phyloP scores from a whole-genome alignment of 2,329 filamentous ascomycete species.

The Ophiostoma perfectum region DNA sequence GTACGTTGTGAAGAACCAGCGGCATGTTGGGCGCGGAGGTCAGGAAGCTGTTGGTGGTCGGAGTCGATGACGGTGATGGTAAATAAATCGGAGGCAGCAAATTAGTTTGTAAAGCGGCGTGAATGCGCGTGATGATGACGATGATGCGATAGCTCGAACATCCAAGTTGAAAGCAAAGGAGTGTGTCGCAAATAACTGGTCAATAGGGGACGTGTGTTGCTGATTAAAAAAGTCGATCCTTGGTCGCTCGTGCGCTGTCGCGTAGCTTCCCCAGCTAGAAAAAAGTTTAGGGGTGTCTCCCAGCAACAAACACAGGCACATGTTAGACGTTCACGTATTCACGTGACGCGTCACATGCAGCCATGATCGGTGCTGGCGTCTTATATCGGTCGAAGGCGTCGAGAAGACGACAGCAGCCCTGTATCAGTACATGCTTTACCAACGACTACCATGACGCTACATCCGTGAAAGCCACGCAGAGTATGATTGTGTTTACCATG shows the following conservation, averaged over 20 bases:
- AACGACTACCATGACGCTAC: too few species aligned
- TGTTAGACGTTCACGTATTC: background rate
- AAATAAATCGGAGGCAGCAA: background rate
- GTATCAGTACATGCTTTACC: too few species aligned
- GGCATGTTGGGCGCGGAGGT: constrained; percentile 37
- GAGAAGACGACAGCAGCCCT: too few species aligned
- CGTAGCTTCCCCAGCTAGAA: background rate
- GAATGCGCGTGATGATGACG: background rate
- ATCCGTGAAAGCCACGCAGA: too few species aligned
- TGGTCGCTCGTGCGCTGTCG: constrained; percentile 10
- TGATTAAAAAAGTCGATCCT: background rate
- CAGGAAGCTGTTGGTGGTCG: background rate
- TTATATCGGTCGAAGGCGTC: background rate
- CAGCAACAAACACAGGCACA: constrained; percentile 5
- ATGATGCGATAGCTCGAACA: background rate
- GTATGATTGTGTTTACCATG: too few species aligned
- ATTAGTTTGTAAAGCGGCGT: background rate
- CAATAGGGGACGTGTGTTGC: background rate
- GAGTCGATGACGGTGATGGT: background rate
- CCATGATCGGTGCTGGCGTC: background rate
- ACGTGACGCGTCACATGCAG: background rate
- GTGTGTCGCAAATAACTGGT: background rate
- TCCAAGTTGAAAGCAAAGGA: background rate
- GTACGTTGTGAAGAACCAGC: constrained; percentile 62
- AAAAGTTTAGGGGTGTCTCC: constrained; percentile 14